Base-by-base conservation (phyloP, 306 rosid genomes). In the Adenanthera pavonina region DNA sequence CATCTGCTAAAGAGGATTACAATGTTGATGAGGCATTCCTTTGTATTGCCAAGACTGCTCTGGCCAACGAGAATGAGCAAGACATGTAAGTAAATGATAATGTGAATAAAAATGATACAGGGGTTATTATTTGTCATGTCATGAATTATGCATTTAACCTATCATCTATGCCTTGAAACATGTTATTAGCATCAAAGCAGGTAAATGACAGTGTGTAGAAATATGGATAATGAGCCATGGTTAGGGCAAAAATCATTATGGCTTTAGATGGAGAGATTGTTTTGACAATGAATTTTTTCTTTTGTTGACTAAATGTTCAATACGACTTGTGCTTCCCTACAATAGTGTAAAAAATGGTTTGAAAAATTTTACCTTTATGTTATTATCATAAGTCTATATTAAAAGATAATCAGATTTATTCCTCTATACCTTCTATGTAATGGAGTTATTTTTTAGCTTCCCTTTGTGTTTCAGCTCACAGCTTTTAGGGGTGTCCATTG, bases 1-100 rank as follows among this genome's bases (percentile, higher is more conserved):
- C 97, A 34, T 94, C 98, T 59, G 98, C 98, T 25, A 94, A 92
- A 84, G 98, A 94, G 79, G 98, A 92, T 85, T 88, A 81, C 85
- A 92, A 94, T 78, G 97, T 92, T 41, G 98, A 94, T 68, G 90
- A 86, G 78, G 98, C 98, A 71, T 94, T 94, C 85, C 86, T 94
- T 16, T 83, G 92, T 78, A 91, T 94, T 81, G 97, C 97, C 41
- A 94, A 94, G 88, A 85, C 89, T 83, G 98, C 98, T 67, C 86
- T 94, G 56, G 90, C 97, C 69, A 91, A 84, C 56, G 98, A 92
- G 82, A 87, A 74, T 74, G 97, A 90, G 51, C 97, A 90, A 84
- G 97, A 91, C 83, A 91, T 94, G 98, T 92, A 92, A 91, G 97
- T 60, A 60, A 25, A 60, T 25, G 40, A 60, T 30, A 60, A 30